phyloP scores from a whole-genome alignment of 2,329 filamentous ascomycete genomes.

The Mariannaea sp. region DNA sequence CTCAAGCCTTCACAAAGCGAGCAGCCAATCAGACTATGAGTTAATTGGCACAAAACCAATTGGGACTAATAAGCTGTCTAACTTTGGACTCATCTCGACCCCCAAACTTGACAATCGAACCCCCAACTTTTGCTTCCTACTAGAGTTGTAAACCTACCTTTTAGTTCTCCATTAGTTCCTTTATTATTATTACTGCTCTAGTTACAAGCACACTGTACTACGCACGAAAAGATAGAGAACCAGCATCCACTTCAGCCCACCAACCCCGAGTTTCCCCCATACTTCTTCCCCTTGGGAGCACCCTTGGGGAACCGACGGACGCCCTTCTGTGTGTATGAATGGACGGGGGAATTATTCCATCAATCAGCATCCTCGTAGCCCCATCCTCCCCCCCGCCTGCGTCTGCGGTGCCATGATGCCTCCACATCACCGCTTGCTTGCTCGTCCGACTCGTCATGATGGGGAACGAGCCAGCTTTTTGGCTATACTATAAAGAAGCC shows the following conservation, averaged over 20 bases:
- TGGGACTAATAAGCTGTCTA: too few species aligned
- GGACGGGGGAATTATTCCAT: conserved; percentile 30
- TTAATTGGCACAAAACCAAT: too few species aligned
- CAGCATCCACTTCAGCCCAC: background rate
- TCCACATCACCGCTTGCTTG: conserved; percentile 26
- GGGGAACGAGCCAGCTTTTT: too few species aligned
- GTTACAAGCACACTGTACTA: too few species aligned
- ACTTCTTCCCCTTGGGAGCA: conserved; percentile 1
- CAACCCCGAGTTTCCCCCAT: conserved; percentile 14
- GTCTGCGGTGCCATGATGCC: conserved; percentile 23
- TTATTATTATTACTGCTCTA: too few species aligned
- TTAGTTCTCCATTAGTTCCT: too few species aligned
- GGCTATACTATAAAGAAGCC: conserved; percentile 35
- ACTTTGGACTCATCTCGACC: too few species aligned
- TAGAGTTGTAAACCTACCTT: too few species aligned
- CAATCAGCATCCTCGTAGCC: conserved; percentile 25
- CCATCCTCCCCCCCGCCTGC: conserved; percentile 18
- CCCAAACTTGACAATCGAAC: background rate
- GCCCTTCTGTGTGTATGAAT: conserved; percentile 23
- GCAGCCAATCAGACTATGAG: too few species aligned
- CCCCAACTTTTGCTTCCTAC: background rate
- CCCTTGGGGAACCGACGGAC: background rate
- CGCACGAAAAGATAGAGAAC: background rate
- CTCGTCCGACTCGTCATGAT: conserved; percentile 15
- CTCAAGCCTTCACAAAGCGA: too few species aligned